Conservation (phyloP, 129 eudicot species). For the Apium graveolens region DNA sequence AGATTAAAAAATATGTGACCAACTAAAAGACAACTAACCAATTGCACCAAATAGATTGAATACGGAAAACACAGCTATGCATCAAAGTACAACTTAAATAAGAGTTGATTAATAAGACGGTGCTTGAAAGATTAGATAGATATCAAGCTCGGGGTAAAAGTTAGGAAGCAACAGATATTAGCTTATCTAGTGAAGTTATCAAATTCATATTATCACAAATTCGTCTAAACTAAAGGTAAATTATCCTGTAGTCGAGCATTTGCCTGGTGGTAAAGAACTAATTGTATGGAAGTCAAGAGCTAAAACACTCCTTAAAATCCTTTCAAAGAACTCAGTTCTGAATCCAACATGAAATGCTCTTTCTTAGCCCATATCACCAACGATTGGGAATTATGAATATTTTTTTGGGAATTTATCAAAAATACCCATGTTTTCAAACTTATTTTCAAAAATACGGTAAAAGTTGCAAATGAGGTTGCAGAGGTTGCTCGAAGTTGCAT, state of each 20-base stretch:
- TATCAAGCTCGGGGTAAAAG: background rate
- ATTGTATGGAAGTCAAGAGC: background rate
- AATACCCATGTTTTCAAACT: too few species aligned
- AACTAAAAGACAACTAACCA: background rate
- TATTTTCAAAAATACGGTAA: too few species aligned
- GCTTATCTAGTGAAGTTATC: background rate
- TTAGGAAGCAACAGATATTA: background rate
- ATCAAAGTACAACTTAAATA: background rate
- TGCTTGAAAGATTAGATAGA: background rate
- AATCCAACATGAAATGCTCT: too few species aligned
- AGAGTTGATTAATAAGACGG: too few species aligned
- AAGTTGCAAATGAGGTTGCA: too few species aligned
- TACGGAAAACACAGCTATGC: background rate
- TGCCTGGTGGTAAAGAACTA: background rate
- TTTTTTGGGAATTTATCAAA: too few species aligned
- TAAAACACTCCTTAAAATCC: too few species aligned
- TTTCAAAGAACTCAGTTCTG: too few species aligned
- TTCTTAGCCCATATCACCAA: too few species aligned
- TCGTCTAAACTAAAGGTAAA: background rate
- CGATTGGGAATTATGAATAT: background rate
- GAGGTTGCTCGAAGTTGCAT: too few species aligned
- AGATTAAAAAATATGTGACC: background rate
- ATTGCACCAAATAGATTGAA: background rate
- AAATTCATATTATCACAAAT: background rate
- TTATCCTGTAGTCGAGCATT: background rate